Percentiles rank a stretch among this genome's conserved stretches.
Evolutionary conservation across 2,329 filamentous ascomycete species (phyloP).

Genomic region (Trichoderma cornu-damae): DNA sequence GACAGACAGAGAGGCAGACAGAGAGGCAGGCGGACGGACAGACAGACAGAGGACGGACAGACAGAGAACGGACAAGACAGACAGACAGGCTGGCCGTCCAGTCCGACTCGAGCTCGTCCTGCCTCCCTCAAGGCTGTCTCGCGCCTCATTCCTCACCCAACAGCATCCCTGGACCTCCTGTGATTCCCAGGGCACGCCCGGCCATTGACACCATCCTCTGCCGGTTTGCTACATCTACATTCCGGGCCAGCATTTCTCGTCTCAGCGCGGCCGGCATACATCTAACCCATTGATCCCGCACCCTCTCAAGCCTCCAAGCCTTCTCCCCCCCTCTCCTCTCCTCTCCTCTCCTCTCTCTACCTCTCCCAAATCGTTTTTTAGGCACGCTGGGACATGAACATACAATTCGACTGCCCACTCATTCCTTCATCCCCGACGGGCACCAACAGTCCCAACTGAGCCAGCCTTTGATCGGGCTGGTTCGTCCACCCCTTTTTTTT

Average conservation of each 20-base stretch:
- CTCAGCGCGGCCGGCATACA: slow-evolving; percentile 11
- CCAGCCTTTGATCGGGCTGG: neutral
- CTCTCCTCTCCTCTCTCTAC: neutral
- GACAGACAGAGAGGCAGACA: no score
- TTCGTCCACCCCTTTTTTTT: neutral
- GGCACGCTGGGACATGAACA: slow-evolving; percentile 1
- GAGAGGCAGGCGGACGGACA: neutral
- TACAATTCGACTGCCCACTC: neutral
- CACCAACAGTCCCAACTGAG: neutral
- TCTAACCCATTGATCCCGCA: slow-evolving; percentile 12
- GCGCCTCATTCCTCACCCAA: slow-evolving; percentile 34
- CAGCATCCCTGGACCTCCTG: slow-evolving; percentile 29
- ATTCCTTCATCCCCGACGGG: neutral
- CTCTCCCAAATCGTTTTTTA: neutral
- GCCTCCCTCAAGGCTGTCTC: slow-evolving; percentile 29
- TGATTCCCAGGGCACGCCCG: slow-evolving; percentile 20
- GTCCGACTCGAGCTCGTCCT: neutral
- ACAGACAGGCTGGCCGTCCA: neutral
- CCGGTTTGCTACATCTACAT: slow-evolving; percentile 16
- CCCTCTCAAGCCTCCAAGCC: neutral
- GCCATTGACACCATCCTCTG: slow-evolving; percentile 16
- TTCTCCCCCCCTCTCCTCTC: neutral
- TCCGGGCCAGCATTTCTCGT: slow-evolving; percentile 17
- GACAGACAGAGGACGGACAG: neutral
- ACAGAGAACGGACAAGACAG: no score